Evolutionary conservation across 129 eudicot species (phyloP).

Genomic region (Chrysanthemum lavandulifolium): DNA sequence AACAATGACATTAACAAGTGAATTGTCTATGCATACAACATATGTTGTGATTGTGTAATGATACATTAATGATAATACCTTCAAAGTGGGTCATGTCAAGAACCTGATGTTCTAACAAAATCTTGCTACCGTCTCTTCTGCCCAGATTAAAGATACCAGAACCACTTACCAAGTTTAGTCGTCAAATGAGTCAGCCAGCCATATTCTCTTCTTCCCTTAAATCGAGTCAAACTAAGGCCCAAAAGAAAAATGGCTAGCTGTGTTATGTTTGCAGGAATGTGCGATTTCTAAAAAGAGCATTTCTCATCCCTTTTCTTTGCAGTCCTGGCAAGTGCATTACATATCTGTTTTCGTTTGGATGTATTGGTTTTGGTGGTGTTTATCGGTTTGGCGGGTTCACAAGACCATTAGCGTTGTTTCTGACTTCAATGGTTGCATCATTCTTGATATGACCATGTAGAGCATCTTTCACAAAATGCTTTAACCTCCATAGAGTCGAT

Average conservation of each 20-base stretch:
- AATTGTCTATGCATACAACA: not conserved
- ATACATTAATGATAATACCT: conserved; percentile 1
- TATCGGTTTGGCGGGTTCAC: conserved; percentile 22
- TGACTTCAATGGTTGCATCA: conserved; percentile 28
- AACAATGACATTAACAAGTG: not conserved
- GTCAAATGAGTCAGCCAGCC: conserved; percentile 14
- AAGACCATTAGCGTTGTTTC: conserved; percentile 9
- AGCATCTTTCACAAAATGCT: conserved; percentile 69
- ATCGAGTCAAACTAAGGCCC: conserved; percentile 1
- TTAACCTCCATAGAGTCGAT: conserved; percentile 80
- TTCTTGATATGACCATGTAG: conserved; percentile 37
- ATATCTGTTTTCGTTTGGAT: conserved; percentile 52
- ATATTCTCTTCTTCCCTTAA: not conserved
- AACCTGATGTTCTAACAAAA: conserved; percentile 15
- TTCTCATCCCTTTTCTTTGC: conserved; percentile 54
- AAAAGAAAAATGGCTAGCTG: not conserved
- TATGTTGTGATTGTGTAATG: not conserved
- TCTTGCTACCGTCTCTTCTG: not conserved
- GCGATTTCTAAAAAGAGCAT: not conserved
- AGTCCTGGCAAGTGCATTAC: conserved; percentile 55
- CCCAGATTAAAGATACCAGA: not conserved
- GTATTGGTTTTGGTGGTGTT: conserved; percentile 23
- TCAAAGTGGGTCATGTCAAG: conserved; percentile 13
- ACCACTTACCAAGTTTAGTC: conserved; percentile 11
- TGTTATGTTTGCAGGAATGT: conserved; percentile 1